Evolutionary conservation across 306 rosid genomes (phyloP), one percentile per base, ranked within the genome.

Genomic region (Sesbania bispinosa): DNA sequence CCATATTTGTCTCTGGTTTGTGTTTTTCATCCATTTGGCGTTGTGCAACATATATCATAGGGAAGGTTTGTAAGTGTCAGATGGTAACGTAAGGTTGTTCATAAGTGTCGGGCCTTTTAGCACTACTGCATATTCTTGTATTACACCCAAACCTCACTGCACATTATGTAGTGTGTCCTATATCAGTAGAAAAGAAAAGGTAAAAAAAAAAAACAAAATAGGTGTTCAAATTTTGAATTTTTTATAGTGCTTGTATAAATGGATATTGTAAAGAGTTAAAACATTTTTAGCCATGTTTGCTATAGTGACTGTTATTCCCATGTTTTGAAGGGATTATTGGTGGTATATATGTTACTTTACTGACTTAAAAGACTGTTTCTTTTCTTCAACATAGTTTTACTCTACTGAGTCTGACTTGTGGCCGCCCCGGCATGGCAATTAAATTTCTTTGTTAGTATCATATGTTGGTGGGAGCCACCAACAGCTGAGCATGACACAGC

Each of bases 381-480:
- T 36, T 16, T 58, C 19, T 39, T n/a, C 4, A 62, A 29, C 39
- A 43, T 21, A 38, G n/a, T n/a, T n/a, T n/a, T 35, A 15, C 2
- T 18, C 46, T 18, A 26, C 35, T 13, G 10, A 4, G 23, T 54
- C 47, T 63, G 54, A 33, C 52, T 20, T n/a, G 36, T 32, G 20
- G 52, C 51, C 27, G 55, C 36, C 29, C 10, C 5, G 0, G 46
- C 77, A 26, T n/a, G n/a, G n/a, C n/a, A n/a, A 61, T 54, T 20
- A n/a, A n/a, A 66, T 11, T 64, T 36, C 21, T 33, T 13, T 50
- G 60, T 36, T 53, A 24, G 8, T 3, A 35, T 59, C n/a, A 51
- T 64, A 8, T 67, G 8, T 39, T 39, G 9, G 79, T 79, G 83
- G 75, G 83, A 79, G 43, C 83, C 79, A 73, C 79, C 33, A 26